Base-by-base conservation (phyloP, 495 filamentous ascomycete genomes). In the Aspergillus cavernicola region DNA sequence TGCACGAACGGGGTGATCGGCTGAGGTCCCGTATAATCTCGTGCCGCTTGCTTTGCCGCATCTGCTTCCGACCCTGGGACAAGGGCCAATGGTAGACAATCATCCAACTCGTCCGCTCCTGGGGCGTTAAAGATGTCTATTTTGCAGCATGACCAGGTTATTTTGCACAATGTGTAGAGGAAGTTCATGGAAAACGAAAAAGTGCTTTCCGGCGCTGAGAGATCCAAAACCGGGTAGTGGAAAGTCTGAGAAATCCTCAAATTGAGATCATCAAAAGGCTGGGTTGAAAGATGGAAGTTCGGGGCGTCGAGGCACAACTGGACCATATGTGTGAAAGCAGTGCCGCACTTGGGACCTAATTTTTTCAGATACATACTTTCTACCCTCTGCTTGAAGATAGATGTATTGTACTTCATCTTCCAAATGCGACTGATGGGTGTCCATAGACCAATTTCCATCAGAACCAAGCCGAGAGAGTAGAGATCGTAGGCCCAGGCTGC, bases 381-480 rank as follows among this genome's bases (percentile, higher is more conserved):
- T 18, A 86, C 70, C 20, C 82, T 73, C 18, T 76, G 69, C 57
- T 85, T 84, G 71, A 86, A 86, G 64, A 80, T 79, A n/a, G 71
- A 69, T 11, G 77, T 75, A 41, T 76, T 77, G 63, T 87, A 87
- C 59, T 84, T 85, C 59, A 78, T 66, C 59, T 87, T 87, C 80
- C 80, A 86, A 15, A 86, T 61, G 28, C 79, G 79, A 49, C 80
- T 79, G 32, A 95, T 75, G 3, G 87, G 84, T n/a, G 81, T 84
- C 92, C 92, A 97, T 1, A 96, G 75, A 22, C 91, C 92, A 52
- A 97, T 85, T 50, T 95, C 92, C 24, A 96, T 68, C 10, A 97
- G 74, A 11, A 96, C 75, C 59, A 96, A 80, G 31, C 89, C 90
- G 2, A 97, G 72, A 3, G 88, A 87, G 64, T 95, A 96, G 0